Base-by-base conservation (phyloP, 495 filamentous ascomycete genomes). In the Aspergillus steynii region DNA sequence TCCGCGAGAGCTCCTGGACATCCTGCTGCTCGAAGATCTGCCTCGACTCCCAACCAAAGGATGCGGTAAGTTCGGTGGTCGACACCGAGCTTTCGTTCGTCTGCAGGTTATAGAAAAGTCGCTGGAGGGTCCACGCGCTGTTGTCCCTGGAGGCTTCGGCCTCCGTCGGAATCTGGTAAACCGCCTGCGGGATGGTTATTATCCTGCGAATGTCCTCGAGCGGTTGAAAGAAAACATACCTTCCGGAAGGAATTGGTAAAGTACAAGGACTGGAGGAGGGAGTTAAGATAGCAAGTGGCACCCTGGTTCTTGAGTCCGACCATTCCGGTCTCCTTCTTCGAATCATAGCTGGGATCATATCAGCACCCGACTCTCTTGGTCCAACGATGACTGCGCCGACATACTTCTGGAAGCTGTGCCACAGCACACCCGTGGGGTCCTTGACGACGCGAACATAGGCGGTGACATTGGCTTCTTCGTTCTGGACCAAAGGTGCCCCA, bases 11-110 rank as follows among this genome's bases (percentile, higher is more conserved):
- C 71, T 99, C 95, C 70, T 99, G 95, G 7, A 99, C 95, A 75
- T 99, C 95, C 77, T 99, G 95, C 71, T 99, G 95, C 71, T 97
- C 96, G 73, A 99, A 99, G 34, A 97, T 97, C 71, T 99, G 94
- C 62, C 90, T 87, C 0, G 93, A 94, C 65, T 99, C 94, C 95
- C 95, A 99, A 31, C 95, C 95, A 75, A 99, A 99, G 0, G 96
- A 97, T 59, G 86, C 86, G 0, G 95, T 99, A 20, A 99, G 85
- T 68, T 99, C 95, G 48, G 87, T 89, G 5, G 95, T 99, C 1
- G 90, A 86, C 0, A 99, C 94, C 2, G 96, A 90, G 31, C 76
- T 71, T 37, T 87, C 85, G 58, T 83, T 91, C 10, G 90, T 95
- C 73, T 99, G 95, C 20, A 99, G 81, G 57, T 91, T 91, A 65